Evolutionary conservation across 1,139 yeast genomes (phyloP), one percentile per base, ranked within the genome.

Genomic region (Zygosaccharomyces pseudobailii): DNA sequence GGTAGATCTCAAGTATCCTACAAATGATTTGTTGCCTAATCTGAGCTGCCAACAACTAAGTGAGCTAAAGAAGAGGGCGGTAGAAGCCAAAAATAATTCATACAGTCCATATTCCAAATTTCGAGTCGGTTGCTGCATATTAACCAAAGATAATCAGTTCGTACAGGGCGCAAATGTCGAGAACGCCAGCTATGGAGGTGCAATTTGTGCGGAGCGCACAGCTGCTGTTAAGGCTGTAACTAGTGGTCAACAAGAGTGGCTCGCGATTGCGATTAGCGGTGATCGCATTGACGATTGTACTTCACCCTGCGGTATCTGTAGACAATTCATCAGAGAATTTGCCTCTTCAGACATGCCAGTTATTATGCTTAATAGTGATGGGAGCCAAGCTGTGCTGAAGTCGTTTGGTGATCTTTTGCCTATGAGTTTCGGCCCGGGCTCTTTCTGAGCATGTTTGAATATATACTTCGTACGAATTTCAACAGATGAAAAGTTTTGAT

Each of bases 301-400:
- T 17, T 75, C 90, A 7, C 98, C 98, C 0, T 92, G 98, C 66
- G 98, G 98, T 3, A 84, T 92, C 38, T 92, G 98, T 61, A 74
- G 98, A 48, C 98, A 92, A 65, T 78, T 86, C 51, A 80, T 89
- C 33, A 72, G 95, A 28, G 97, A 89, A 65, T 89, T 88, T 65
- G 77, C 56, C 4, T 27, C 70, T 1, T 62, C 63, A 3, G 67
- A 73, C 3, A 62, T 79, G 21, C 82, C 83, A 0, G 65, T 87
- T 2, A 75, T 75, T 56, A 82, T 87, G 89, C 82, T 79, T 57
- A 75, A 77, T 44, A 65, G 62, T 1, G 74, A 72, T 42, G 87
- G 84, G 0, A 58, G 70, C 17, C 62, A 69, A 42, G 70, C 64
- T 51, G 61, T 73, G 42, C 67, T 72, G 55, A 71, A 67, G 57